Evolutionary conservation across 2,329 filamentous ascomycete species (phyloP).

Genomic region (Xylariomycetidae sp.): DNA sequence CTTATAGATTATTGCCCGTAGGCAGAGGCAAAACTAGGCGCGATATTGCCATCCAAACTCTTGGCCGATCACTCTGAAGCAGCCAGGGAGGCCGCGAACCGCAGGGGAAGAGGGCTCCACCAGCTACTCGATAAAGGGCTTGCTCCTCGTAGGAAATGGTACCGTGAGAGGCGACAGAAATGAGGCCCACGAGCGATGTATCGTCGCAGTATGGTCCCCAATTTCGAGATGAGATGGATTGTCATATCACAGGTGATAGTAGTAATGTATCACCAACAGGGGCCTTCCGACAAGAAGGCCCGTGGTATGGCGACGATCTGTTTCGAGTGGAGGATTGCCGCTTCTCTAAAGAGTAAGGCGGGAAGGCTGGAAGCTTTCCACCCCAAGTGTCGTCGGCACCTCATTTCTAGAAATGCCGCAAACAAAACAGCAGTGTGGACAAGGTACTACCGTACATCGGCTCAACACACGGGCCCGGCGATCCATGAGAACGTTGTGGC

Average conservation of each 20-base stretch:
- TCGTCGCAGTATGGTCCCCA: too few relatives aligned
- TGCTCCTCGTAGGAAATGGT: too few relatives aligned
- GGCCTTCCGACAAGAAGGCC: constrained; percentile 18
- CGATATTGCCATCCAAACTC: constrained; percentile 8
- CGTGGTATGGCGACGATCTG: constrained; percentile 20
- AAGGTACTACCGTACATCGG: constrained; percentile 10
- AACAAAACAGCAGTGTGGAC: constrained; percentile 8
- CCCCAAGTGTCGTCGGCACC: too few relatives aligned
- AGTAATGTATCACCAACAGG: constrained; percentile 11
- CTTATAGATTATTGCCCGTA: constrained; percentile 15
- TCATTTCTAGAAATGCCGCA: constrained; percentile 22
- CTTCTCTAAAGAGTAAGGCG: too few relatives aligned
- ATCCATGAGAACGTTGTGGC: constrained; percentile 8
- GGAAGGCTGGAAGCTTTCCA: too few relatives aligned
- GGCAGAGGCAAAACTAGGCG: constrained; percentile 4
- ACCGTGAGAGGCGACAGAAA: too few relatives aligned
- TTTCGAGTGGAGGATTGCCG: constrained; percentile 21
- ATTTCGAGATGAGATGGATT: constrained; percentile 16
- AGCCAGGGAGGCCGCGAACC: constrained; percentile 11
- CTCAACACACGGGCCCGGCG: constrained; percentile 8
- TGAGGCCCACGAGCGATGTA: too few relatives aligned
- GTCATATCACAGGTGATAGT: constrained; percentile 14
- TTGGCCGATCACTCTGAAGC: constrained; percentile 18
- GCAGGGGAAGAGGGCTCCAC: constrained; percentile 14
- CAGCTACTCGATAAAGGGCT: too few relatives aligned